These are phyloP conservation scores for Debaryomycetaceae sp. DNA, from an alignment of 1,139 yeast species.

Conservation along the genomic window DNA sequence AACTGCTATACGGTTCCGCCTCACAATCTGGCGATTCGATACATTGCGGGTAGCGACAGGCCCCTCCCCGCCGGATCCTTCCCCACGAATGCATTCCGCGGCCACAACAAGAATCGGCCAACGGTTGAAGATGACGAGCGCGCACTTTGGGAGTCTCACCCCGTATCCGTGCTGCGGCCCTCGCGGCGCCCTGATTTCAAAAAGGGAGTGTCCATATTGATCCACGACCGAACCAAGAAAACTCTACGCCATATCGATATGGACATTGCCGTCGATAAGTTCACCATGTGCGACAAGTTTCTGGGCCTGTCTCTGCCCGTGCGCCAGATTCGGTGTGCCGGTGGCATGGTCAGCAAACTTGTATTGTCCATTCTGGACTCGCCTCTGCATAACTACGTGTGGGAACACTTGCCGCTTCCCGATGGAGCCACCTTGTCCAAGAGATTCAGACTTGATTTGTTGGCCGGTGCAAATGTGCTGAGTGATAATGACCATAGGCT, in stretches of 20 bases:
- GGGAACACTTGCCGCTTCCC: conserved; percentile 36
- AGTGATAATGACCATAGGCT: too few relatives aligned
- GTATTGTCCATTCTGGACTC: conserved; percentile 32
- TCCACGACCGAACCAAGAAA: conserved; percentile 30
- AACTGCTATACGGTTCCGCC: conserved; percentile 44
- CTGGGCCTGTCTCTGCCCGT: conserved; percentile 86
- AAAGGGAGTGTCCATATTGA: conserved; percentile 14
- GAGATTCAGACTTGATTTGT: conserved; percentile 21
- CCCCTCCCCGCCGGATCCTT: not conserved
- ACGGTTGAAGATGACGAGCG: too few relatives aligned
- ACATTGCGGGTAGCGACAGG: conserved; percentile 1
- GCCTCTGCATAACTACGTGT: conserved; percentile 48
- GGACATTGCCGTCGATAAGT: conserved; percentile 5
- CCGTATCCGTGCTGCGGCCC: conserved; percentile 16
- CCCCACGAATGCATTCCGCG: not conserved
- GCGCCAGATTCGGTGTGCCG: conserved; percentile 36
- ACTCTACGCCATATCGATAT: conserved; percentile 22
- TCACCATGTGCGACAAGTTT: conserved; percentile 29
- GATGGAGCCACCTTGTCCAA: conserved; percentile 22
- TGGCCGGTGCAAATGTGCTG: conserved; percentile 3
- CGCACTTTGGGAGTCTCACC: conserved; percentile 4
- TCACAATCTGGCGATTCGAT: conserved; percentile 17
- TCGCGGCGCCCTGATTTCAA: conserved; percentile 7
- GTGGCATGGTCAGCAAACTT: conserved; percentile 14
- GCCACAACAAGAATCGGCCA: too few relatives aligned